Percentiles rank a stretch among this genome's conserved stretches.
phyloP scores from a whole-genome alignment of 2,329 filamentous ascomycete genomes.

The Kalmusia sp. region DNA sequence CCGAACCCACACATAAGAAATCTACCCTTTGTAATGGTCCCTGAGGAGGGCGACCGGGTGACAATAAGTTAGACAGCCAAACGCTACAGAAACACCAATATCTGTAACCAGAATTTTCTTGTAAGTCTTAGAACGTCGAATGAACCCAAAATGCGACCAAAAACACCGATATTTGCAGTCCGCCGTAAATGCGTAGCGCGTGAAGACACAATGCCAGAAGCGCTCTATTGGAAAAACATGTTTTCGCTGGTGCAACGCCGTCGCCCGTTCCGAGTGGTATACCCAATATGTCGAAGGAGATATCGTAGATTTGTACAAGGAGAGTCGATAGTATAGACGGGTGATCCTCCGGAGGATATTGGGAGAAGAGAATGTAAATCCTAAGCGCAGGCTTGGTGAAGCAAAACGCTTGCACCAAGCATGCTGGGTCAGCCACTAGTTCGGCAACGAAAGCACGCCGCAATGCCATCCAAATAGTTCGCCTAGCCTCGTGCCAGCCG shows the following conservation, averaged over 20 bases:
- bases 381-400: constrained; percentile 17
- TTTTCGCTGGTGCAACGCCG: constrained; percentile 50
- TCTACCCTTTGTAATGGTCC: constrained; percentile 46
- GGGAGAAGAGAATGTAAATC: constrained; percentile 45
- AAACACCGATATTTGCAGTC: constrained; percentile 48
- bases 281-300: constrained; percentile 49
- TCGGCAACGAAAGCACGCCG: constrained; percentile 47
- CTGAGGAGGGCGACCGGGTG: constrained; percentile 34
- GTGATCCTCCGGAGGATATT: constrained; percentile 50
- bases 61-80: constrained; percentile 37
- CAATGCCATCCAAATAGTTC: constrained; percentile 42
- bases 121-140: constrained; percentile 41
- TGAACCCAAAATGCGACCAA: constrained; percentile 43
- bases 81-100: constrained; percentile 45
- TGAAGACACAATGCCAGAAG: constrained; percentile 45
- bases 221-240: constrained; percentile 45
- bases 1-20: constrained; percentile 49
- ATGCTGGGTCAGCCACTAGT: constrained; percentile 46
- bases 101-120: constrained; percentile 45
- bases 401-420: constrained; percentile 5
- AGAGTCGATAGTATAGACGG: constrained; percentile 48
- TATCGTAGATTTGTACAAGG: constrained; percentile 53
- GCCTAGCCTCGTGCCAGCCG: constrained; percentile 40
- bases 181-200: constrained; percentile 50
- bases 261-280: constrained; percentile 49